phyloP scores from a whole-genome alignment of 106 monocot species.

The Dendrobium officinale region DNA sequence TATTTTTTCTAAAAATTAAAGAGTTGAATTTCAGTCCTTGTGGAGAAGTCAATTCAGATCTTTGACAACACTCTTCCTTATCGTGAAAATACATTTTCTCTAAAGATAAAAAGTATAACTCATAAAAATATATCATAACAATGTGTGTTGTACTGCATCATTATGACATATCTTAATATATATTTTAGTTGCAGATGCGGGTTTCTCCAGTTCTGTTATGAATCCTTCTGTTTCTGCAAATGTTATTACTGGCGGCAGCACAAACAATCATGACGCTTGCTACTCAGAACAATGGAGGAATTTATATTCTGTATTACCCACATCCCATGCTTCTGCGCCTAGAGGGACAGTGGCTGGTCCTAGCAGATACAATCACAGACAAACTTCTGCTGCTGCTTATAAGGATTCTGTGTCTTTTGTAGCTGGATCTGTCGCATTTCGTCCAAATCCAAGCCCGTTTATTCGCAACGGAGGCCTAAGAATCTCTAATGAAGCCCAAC shows the following conservation, averaged over 20 bases:
- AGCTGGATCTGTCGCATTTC: neutral
- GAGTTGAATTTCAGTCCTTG: no score
- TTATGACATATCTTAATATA: neutral
- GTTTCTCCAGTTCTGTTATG: neutral
- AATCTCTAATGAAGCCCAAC: neutral
- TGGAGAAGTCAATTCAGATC: no score
- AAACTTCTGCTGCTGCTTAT: neutral
- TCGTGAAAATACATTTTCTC: no score
- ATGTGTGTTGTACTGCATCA: no score
- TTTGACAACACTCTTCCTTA: no score
- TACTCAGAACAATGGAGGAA: neutral
- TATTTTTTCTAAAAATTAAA: no score
- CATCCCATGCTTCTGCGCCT: neutral
- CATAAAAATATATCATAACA: no score
- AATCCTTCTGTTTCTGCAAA: neutral
- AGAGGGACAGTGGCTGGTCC: neutral
- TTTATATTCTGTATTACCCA: neutral
- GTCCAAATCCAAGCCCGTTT: neutral
- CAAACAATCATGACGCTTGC: neutral
- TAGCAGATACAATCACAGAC: conserved; percentile 2
- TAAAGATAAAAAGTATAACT: no score
- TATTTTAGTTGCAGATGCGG: neutral
- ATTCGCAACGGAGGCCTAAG: neutral
- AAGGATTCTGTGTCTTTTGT: neutral
- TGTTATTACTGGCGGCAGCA: neutral